A percentile compares a stretch with the other conserved stretches of the same genome.
phyloP scores from a whole-genome alignment of 805 yeast species.

The Suhomyces sp. region DNA sequence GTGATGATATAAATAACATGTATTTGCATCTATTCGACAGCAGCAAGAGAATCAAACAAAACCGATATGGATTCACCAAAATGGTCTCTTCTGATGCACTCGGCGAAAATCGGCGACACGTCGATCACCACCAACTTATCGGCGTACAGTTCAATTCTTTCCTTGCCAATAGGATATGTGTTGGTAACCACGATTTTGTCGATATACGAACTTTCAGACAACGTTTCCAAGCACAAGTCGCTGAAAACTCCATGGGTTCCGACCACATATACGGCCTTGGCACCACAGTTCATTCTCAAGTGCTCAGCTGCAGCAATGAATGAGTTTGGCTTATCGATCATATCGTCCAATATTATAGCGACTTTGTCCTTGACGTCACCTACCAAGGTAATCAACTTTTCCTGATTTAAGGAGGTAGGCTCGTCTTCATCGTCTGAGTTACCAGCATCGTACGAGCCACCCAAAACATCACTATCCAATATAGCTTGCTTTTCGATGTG shows the following conservation, averaged over 20 bases:
- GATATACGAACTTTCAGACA: conserved; percentile 75
- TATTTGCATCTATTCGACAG: conserved; percentile 31
- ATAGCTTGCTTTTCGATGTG: conserved; percentile 13
- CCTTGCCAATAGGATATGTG: conserved; percentile 84
- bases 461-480: conserved; percentile 56
- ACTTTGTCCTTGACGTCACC: conserved; percentile 93
- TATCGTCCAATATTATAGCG: conserved; percentile 92
- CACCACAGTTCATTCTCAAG: conserved; percentile 93
- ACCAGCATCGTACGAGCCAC: conserved; percentile 73
- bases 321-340: conserved; percentile 93
- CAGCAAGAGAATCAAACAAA: conserved; percentile 81
- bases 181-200: conserved; percentile 94
- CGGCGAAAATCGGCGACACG: conserved; percentile 93
- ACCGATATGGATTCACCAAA: conserved; percentile 97
- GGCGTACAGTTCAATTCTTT: conserved; percentile 51
- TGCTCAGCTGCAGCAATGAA: conserved; percentile 98
- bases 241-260: conserved; percentile 96
- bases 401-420: conserved; percentile 57
- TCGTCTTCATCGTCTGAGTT: conserved; percentile 91
- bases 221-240: conserved; percentile 77
- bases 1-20: conserved; percentile 1
- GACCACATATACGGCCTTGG: conserved; percentile 80
- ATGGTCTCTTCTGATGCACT: conserved; percentile 97
- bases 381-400: conserved; percentile 90
- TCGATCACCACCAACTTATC: conserved; percentile 80